Percentiles rank a stretch among this genome's conserved stretches.
phyloP scores from a whole-genome alignment of 345 rosid genomes.

The Syzygium oleosum region DNA sequence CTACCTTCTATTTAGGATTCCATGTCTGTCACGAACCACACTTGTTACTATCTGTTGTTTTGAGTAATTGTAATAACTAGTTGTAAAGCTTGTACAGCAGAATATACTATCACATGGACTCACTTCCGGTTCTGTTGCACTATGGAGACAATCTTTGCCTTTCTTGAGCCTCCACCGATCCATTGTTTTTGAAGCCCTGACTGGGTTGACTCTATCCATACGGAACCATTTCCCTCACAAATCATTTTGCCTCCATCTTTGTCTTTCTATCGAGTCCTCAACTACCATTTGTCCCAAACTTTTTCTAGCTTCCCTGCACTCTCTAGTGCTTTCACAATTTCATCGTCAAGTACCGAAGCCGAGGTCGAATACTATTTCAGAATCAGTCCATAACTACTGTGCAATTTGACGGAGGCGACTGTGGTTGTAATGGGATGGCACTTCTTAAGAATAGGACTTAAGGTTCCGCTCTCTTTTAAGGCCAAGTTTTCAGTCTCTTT shows the following conservation, averaged over 20 bases:
- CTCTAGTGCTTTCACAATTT: slow-evolving; percentile 52
- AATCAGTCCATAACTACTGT: slow-evolving; percentile 55
- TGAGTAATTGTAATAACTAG: slow-evolving; percentile 21
- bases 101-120: slow-evolving; percentile 12
- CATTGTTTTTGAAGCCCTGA: slow-evolving; percentile 41
- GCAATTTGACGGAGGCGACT: slow-evolving; percentile 63
- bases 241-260: slow-evolving; percentile 80
- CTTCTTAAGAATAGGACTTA: slow-evolving; percentile 49
- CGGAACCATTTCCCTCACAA: slow-evolving; percentile 73
- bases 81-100: slow-evolving; percentile 34
- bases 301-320: slow-evolving; percentile 68
- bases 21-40: slow-evolving; percentile 47
- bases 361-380: slow-evolving; percentile 62
- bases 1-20: slow-evolving; percentile 87
- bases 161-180: slow-evolving; percentile 49
- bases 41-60: not conserved
- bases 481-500: slow-evolving; percentile 74
- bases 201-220: slow-evolving; percentile 58
- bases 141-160: slow-evolving; percentile 35
- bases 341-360: slow-evolving; percentile 27
- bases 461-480: slow-evolving; percentile 45
- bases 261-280: slow-evolving; percentile 67
- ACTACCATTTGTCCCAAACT: slow-evolving; percentile 77
- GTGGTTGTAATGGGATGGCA: slow-evolving; percentile 64
- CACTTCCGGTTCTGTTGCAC: slow-evolving; percentile 63